phyloP scores from a whole-genome alignment of 1,284 basidiomycete genomes.

The Apiotrichum mycotoxinovorans region DNA sequence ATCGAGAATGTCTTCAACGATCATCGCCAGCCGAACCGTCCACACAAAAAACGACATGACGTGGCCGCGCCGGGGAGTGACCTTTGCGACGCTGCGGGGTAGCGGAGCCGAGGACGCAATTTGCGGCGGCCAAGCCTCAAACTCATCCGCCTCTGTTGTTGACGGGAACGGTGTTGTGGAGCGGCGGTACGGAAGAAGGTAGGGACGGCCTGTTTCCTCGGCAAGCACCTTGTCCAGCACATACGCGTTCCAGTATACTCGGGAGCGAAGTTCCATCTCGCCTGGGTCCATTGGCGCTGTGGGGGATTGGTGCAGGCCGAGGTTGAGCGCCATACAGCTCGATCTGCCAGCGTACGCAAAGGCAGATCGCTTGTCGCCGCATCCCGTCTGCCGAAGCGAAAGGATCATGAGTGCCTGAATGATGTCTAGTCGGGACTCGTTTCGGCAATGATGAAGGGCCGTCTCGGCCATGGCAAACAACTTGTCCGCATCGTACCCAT shows the following conservation, averaged over 20 bases:
- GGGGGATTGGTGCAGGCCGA: slow-evolving; percentile 48
- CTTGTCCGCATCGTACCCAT: slow-evolving; percentile 62
- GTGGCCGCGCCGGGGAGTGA: slow-evolving; percentile 30
- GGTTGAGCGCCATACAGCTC: slow-evolving; percentile 49
- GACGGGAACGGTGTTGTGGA: slow-evolving; percentile 48
- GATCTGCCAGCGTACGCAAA: slow-evolving; percentile 49
- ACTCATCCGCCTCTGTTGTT: slow-evolving; percentile 49
- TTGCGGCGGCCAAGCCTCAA: slow-evolving; percentile 48
- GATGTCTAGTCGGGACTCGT: slow-evolving; percentile 36
- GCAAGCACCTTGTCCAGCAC: slow-evolving; percentile 50
- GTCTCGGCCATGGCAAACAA: slow-evolving; percentile 50
- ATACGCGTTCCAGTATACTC: slow-evolving; percentile 51
- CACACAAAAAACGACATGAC: slow-evolving; percentile 41
- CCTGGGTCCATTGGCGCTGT: slow-evolving; percentile 26
- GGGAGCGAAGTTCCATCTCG: slow-evolving; percentile 41
- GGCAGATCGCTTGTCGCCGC: slow-evolving; percentile 49
- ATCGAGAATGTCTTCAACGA: slow-evolving; percentile 44
- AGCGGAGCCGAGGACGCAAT: slow-evolving; percentile 24
- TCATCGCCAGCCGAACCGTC: slow-evolving; percentile 40
- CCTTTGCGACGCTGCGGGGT: slow-evolving; percentile 23
- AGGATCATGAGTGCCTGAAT: slow-evolving; percentile 49
- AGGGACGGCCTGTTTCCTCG: slow-evolving; percentile 51
- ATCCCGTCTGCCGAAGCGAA: slow-evolving; percentile 50
- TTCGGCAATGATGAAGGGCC: slow-evolving; percentile 28
- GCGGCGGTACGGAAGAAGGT: slow-evolving; percentile 46